Base-by-base conservation (phyloP, 257 asterid genomes). In the Linaria vulgaris region DNA sequence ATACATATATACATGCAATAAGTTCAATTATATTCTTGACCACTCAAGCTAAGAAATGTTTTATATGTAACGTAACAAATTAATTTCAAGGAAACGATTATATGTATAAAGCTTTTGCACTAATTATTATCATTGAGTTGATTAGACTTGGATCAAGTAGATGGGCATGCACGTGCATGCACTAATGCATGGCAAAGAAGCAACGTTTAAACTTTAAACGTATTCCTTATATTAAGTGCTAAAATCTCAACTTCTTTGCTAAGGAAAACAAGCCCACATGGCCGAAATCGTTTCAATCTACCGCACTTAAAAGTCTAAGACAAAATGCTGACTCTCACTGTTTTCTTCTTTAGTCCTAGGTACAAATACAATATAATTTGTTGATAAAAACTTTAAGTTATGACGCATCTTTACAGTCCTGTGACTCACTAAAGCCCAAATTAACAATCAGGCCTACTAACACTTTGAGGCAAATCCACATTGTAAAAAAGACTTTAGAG, bases 221-320 rank as follows among this genome's bases (percentile, higher is more conserved):
- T 7, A 34, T 34, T 34, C 5, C 41, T 34, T 8, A n/a, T n/a
- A n/a, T 34, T 3, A 7, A 7, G 41, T 2, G 37, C 37, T 6
- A 2, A 30, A 30, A 48, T 49, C 48, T 54, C 51, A 73, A 69
- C 55, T 49, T 85, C 70, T 61, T 76, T 17, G 77, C 74, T 76
- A 82, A 82, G 88, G 39, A 82, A 82, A 37, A 79, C 80, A 75
- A n/a, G 22, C 62, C 73, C 85, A 76, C 88, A 74, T 82, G 80
- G 12, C 25, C 24, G 24, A 50, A 73, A 20, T 49, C 55, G 2
- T 49, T 49, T 11, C 55, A 10, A 49, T 19, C 55, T 6, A 49
- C 24, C 20, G 55, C n/a, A 49, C 41, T 30, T 2, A 30, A 30
- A 30, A 6, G 3, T 6, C 37, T 3, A 34, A 34, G 9, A 34